Base-by-base conservation (phyloP, 306 rosid species). In the Begonia fuchsioides region DNA sequence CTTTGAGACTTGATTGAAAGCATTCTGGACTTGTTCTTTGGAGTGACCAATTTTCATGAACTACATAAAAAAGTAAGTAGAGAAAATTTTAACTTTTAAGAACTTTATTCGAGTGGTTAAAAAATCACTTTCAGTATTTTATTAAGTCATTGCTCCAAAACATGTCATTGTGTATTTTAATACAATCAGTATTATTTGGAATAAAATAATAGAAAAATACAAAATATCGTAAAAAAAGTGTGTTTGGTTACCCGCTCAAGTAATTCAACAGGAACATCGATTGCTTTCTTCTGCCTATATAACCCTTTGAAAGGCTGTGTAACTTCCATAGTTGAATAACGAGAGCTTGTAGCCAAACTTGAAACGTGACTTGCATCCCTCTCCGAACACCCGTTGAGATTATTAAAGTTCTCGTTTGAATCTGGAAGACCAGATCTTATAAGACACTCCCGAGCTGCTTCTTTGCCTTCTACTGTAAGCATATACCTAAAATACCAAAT, bases 381-480 rank as follows among this genome's bases (percentile, higher is more conserved):
- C 68, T 45, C 56, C 48, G 64, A 55, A 40, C 32, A 40, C 66
- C 58, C 64, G 61, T 67, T 81, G 51, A 57, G 60, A 58, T 78
- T 56, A 47, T 61, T 48, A 8, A 57, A 57, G 54, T 70, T 72
- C 60, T 68, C 79, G 14, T 47, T 56, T 19, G 77, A 56, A 64
- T 69, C 70, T 8, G 58, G 53, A 68, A 84, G 59, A 66, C 97
- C 93, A 69, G 97, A 88, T 60, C 97, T 78, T 74, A 41, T 19
- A 11, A 81, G 86, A 72, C 95, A 84, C 47, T 88, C 97, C 41
- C 60, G 20, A 40, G 95, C 97, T 39, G 79, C 82, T 64, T 79
- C 90, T 64, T 84, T 65, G 53, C 97, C 97, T 73, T 88, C 97
- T 68, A 66, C 67, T 14, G 93, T 88, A 52, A 84, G 72, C 97